Evolutionary conservation across 2,329 filamentous ascomycete genomes (phyloP).

Genomic region (Microsporum audouinii): DNA sequence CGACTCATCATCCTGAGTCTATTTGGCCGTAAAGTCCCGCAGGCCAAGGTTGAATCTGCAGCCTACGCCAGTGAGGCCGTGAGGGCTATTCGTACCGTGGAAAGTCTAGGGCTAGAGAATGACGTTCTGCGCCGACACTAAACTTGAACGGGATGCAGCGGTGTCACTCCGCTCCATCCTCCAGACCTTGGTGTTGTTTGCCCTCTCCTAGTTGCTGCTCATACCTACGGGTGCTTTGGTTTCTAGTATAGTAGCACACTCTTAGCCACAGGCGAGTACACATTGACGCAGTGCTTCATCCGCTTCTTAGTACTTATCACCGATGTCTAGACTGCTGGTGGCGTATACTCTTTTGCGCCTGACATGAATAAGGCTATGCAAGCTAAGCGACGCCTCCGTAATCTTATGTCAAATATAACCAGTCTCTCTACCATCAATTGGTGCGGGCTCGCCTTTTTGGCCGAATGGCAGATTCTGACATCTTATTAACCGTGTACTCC

Average conservation of each 20-base stretch:
- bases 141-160: conserved; percentile 39
- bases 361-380: conserved; percentile 84
- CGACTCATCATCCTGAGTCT: conserved; percentile 72
- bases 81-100: conserved; percentile 83
- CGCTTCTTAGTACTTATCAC: conserved; percentile 82
- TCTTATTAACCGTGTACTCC: conserved; percentile 56
- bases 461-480: conserved; percentile 26
- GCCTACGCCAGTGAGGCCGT: conserved; percentile 86
- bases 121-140: conserved; percentile 66
- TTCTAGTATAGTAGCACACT: conserved; percentile 80
- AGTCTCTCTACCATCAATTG: no score
- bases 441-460: no score
- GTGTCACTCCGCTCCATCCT: conserved; percentile 25
- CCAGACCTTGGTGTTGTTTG: conserved; percentile 68
- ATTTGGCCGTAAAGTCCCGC: conserved; percentile 68
- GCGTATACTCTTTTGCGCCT: conserved; percentile 77
- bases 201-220: conserved; percentile 67
- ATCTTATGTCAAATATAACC: conserved; percentile 36
- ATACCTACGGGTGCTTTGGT: conserved; percentile 76
- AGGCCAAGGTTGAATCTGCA: conserved; percentile 66
- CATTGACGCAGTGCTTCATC: conserved; percentile 79
- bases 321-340: conserved; percentile 80
- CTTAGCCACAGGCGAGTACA: conserved; percentile 59
- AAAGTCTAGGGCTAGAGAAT: conserved; percentile 71
- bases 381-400: conserved; percentile 70